Conservation (phyloP, 495 filamentous ascomycete species). For the Penicillium parvum region DNA sequence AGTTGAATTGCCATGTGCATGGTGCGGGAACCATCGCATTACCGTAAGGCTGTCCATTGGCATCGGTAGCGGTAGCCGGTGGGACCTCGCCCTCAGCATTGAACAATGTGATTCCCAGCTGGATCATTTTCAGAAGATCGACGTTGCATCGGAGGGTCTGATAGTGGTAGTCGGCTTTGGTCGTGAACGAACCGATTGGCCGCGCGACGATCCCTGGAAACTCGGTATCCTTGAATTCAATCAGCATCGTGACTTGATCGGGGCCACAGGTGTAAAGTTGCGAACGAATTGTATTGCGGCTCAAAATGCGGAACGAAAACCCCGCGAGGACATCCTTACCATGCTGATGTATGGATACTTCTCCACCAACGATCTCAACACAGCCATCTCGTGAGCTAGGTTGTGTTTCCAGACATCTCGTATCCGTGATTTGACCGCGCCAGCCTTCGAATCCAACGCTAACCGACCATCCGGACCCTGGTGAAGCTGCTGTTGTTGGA, state of each 20-base stretch:
- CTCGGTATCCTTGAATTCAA: constrained; percentile 76
- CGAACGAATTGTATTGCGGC: neutral
- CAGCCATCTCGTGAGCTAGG: constrained; percentile 80
- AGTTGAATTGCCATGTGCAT: constrained; percentile 98
- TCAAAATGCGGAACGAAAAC: no score
- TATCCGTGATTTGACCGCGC: constrained; percentile 66
- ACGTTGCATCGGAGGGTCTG: constrained; percentile 96
- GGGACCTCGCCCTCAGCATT: constrained; percentile 80
- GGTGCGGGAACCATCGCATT: constrained; percentile 63
- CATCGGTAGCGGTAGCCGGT: constrained; percentile 60
- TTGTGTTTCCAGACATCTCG: constrained; percentile 94
- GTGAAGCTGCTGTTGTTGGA: constrained; percentile 61
- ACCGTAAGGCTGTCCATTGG: constrained; percentile 44
- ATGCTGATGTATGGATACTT: constrained; percentile 93
- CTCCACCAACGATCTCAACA: constrained; percentile 74
- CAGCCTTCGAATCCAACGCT: constrained; percentile 39
- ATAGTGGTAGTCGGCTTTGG: constrained; percentile 97
- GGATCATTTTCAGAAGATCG: constrained; percentile 93
- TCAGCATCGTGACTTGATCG: constrained; percentile 6
- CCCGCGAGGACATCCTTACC: constrained; percentile 59
- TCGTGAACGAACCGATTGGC: constrained; percentile 88
- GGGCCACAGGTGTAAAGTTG: no score
- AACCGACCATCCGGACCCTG: constrained; percentile 48
- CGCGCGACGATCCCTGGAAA: constrained; percentile 94
- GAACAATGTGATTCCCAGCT: constrained; percentile 91